Base-by-base conservation (phyloP, 768 basidiomycete genomes). In the Kwoniella heveanensis region DNA sequence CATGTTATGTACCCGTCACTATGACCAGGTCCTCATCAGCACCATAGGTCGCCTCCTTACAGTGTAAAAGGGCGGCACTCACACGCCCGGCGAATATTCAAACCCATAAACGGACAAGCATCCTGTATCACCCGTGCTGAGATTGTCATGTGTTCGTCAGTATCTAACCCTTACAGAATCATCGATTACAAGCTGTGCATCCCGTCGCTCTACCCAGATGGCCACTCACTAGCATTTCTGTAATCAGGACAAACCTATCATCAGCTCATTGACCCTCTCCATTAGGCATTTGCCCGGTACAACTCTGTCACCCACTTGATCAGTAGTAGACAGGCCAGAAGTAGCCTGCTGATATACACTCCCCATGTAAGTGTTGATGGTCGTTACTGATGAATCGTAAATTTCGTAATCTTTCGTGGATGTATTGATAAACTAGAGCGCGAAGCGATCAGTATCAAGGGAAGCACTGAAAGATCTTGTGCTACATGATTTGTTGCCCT, bases 321-420 rank as follows among this genome's bases (percentile, higher is more conserved):
- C 88, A 85, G 90, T 90, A 12, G 68, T 62, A 0, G 88, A 84
- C 15, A 92, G 82, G 21, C 82, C 87, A 5, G 91, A 92, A 0
- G 88, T 88, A 1, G 91, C 88, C 73, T 94, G 90, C 77, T 95
- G 93, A 75, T 85, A 90, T 9, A 84, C 84, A 52, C 88, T 89
- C 47, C 93, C 93, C 54, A 55, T 62, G 50, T 77, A 78, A 2
- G 60, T 61, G 59, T 80, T 77, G 37, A 73, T 19, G 10, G 55
- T 36, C 2, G 74, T 72, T 19, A 67, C 55, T 17, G 57, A 54
- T 17, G 56, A 37, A 56, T 80, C 83, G 74, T 90, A 92, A 5
- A 85, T 62, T 72, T 92, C 92, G 47, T 87, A 77, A 24, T 68
- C 59, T 0, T 87, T 86, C 21, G 80, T 77, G n/a, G 77, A 79